Evolutionary conservation across 441 rosid genomes (phyloP).

Genomic region (Gossypium schwendimanii): DNA sequence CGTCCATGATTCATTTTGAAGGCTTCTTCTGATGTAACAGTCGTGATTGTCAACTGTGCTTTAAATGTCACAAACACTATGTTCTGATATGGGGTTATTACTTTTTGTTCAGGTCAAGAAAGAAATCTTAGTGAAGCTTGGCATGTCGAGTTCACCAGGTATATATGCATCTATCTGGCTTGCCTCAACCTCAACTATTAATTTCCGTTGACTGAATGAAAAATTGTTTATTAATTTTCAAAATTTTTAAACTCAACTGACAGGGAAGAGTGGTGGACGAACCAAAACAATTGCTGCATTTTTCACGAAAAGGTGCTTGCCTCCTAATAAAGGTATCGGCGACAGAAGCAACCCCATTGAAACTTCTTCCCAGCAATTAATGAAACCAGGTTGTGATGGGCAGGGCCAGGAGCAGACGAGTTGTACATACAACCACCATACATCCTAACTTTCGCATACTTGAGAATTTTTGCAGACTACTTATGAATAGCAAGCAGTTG

Average conservation of each 20-base stretch:
- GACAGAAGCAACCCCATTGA: slow-evolving; percentile 6
- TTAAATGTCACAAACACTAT: neutral
- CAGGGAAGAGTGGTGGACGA: slow-evolving; percentile 37
- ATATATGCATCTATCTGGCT: neutral
- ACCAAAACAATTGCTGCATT: slow-evolving; percentile 47
- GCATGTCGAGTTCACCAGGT: slow-evolving; percentile 59
- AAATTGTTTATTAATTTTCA: no score
- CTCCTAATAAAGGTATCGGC: slow-evolving; percentile 27
- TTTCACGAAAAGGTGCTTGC: slow-evolving; percentile 80
- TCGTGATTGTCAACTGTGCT: neutral
- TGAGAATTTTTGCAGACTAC: neutral
- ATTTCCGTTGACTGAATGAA: neutral
- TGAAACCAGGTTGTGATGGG: slow-evolving; percentile 14
- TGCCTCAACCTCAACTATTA: neutral
- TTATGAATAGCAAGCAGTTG: neutral
- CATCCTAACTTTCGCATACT: neutral
- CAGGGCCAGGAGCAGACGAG: slow-evolving; percentile 6
- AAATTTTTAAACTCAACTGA: neutral
- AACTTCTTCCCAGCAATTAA: slow-evolving; percentile 11
- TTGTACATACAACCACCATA: slow-evolving; percentile 5
- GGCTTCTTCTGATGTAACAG: neutral
- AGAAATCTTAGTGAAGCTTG: slow-evolving; percentile 58
- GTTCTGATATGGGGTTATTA: neutral
- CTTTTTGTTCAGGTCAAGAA: slow-evolving; percentile 52
- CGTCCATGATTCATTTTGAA: neutral